Evolutionary conservation across 2,329 filamentous ascomycete genomes (phyloP).

Genomic region (Fusarium nygamai): DNA sequence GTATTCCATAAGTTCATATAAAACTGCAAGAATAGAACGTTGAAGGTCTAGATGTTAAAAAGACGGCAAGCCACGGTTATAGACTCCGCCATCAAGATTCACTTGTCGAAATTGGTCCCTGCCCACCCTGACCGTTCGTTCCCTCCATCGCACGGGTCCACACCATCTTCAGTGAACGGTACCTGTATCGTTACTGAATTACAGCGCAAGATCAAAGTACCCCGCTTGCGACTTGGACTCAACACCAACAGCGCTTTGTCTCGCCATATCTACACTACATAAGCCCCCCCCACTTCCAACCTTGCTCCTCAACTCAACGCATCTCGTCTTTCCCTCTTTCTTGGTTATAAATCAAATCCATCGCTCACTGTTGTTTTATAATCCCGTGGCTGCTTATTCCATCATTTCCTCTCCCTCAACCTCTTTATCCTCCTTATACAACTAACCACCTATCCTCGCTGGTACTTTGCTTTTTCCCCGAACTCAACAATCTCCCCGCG

Average conservation of each 20-base stretch:
- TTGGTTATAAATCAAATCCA: slow-evolving; percentile 10
- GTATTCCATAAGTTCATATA: not conserved
- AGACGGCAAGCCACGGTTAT: slow-evolving; percentile 23
- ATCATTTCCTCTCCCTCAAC: not conserved
- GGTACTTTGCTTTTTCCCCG: not conserved
- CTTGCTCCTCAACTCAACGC: slow-evolving; percentile 5
- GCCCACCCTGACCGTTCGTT: slow-evolving; percentile 35
- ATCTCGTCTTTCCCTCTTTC: not conserved
- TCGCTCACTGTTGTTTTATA: slow-evolving; percentile 17
- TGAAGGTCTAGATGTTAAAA: not conserved
- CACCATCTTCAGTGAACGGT: slow-evolving; percentile 10
- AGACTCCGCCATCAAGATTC: not conserved
- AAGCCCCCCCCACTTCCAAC: slow-evolving; percentile 31
- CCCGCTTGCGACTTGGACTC: slow-evolving; percentile 13
- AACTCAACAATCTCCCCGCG: slow-evolving; percentile 35
- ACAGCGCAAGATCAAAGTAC: slow-evolving; percentile 4
- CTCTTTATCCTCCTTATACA: not conserved
- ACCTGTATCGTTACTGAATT: not conserved
- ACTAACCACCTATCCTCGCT: not conserved
- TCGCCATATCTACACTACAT: slow-evolving; percentile 16
- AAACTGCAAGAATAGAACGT: not conserved
- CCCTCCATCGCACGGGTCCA: slow-evolving; percentile 30
- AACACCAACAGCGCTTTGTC: slow-evolving; percentile 32
- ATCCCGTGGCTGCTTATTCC: not conserved
- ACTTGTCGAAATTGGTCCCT: slow-evolving; percentile 12